Base-by-base conservation (phyloP, 2,329 filamentous ascomycete species). In the Myriosclerotinia scirpicola region DNA sequence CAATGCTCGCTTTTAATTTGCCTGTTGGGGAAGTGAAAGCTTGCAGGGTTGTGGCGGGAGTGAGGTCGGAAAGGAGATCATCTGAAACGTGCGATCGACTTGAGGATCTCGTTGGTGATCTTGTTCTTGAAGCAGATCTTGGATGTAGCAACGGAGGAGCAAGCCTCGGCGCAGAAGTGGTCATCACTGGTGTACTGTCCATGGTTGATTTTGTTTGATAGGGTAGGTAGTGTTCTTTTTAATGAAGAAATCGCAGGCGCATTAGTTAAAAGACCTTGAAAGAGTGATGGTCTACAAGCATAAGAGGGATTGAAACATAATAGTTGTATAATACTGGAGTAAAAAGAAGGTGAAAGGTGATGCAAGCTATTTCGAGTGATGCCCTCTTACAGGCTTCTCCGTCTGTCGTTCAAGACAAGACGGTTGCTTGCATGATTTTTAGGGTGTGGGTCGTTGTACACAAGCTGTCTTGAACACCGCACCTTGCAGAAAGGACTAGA, bases 61-160 rank as follows among this genome's bases (percentile, higher is more conserved):
- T 83, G 38, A 91, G 80, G 72, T 85, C 83, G 68, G 83, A 79
- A 67, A 91, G 81, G 48, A 91, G 80, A 70, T 89, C 85, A 74
- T 89, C 86, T 52, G 71, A 70, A 34, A 71, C 38, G n/a, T 60
- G 46, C 17, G 54, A 65, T 38, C 48, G 71, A 70, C 59, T 69
- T 65, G 53, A 74, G 71, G 40, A 71, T 73, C 63, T 52, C 5
- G 46, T 52, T 20, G 73, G 75, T 17, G 75, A 74, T 53, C 71
- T 68, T 11, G 66, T 50, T 38, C 64, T 64, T 15, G 71, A 68
- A 15, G 60, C 6, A 36, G 65, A 67, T 58, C 60, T 36, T 65
- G 66, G 67, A 58, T 75, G 74, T 34, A 63, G 38, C 63, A 68
- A 36, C 50, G 58, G 58, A 26, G 71, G 71, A 22, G 67, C 63